phyloP scores from a whole-genome alignment of 257 asterid species.

The Nyctanthes arbortristis region DNA sequence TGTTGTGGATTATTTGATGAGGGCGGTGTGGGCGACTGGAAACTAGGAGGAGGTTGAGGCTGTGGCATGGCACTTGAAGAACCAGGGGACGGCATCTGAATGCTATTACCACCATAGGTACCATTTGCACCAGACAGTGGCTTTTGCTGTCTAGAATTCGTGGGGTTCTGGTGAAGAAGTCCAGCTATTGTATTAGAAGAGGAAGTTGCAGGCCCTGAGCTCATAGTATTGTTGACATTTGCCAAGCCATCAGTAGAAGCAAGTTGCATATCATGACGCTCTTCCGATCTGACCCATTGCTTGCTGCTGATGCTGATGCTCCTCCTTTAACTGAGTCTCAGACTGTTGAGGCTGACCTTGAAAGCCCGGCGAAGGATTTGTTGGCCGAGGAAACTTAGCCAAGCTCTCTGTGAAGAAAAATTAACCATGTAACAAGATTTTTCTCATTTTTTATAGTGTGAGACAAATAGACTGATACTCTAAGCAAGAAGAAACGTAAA shows the following conservation, averaged over 20 bases:
- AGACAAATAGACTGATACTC: background rate
- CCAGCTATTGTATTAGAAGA: conserved; percentile 49
- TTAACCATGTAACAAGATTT: background rate
- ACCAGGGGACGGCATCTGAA: conserved; percentile 74
- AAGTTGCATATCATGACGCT: conserved; percentile 55
- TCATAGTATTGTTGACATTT: conserved; percentile 42
- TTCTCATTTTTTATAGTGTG: background rate
- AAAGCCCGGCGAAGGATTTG: conserved; percentile 55
- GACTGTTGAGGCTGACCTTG: conserved; percentile 65
- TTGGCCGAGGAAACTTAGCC: conserved; percentile 80
- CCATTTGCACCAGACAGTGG: conserved; percentile 40
- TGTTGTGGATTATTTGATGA: conserved; percentile 64
- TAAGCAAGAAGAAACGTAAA: background rate
- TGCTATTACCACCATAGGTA: conserved; percentile 52
- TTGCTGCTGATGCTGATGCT: conserved; percentile 65
- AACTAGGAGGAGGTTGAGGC: conserved; percentile 43
- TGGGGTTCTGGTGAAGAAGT: conserved; percentile 77
- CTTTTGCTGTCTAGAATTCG: conserved; percentile 67
- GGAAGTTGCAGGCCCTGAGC: conserved; percentile 49
- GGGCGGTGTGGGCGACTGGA: conserved; percentile 70
- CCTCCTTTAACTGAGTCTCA: conserved; percentile 53
- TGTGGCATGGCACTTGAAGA: conserved; percentile 57
- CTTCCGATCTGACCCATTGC: conserved; percentile 54
- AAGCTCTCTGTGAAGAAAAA: conserved; percentile 71
- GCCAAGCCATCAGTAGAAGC: conserved; percentile 53